Evolutionary conservation across 2,329 filamentous ascomycete genomes (phyloP).

Genomic region (Exophiala dermatitidis): DNA sequence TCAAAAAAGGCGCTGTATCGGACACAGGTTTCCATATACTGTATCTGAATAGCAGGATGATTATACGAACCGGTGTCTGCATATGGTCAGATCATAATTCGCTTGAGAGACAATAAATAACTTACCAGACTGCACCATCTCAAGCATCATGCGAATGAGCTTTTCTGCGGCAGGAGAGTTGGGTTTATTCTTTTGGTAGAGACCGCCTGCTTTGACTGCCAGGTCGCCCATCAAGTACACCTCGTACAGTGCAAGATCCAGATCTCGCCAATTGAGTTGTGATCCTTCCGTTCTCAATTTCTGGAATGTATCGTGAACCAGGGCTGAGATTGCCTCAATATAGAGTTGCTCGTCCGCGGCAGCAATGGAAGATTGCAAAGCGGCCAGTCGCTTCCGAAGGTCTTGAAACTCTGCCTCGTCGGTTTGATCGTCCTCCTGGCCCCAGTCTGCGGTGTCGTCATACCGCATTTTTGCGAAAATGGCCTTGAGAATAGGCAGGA

Average conservation of each 20-base stretch:
- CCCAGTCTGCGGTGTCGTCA: constrained; percentile 90
- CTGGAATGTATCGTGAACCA: constrained; percentile 82
- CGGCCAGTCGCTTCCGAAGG: constrained; percentile 78
- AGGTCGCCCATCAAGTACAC: constrained; percentile 95
- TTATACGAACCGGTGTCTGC: constrained; percentile 74
- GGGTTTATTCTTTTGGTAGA: constrained; percentile 79
- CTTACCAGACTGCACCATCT: constrained; percentile 77
- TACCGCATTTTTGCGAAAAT: constrained; percentile 96
- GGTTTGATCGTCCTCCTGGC: constrained; percentile 85
- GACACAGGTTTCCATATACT: constrained; percentile 98
- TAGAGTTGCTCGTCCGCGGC: constrained; percentile 82
- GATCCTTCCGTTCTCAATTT: constrained; percentile 66
- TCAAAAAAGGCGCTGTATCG: constrained; percentile 92
- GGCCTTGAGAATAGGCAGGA: constrained; percentile 80
- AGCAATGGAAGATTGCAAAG: constrained; percentile 86
- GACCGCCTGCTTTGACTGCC: constrained; percentile 76
- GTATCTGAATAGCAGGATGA: constrained; percentile 84
- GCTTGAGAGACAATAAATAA: not conserved
- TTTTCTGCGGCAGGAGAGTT: constrained; percentile 71
- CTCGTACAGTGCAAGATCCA: constrained; percentile 88
- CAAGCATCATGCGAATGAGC: constrained; percentile 84
- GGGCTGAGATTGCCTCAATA: constrained; percentile 75
- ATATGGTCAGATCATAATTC: not conserved
- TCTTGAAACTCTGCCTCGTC: constrained; percentile 98
- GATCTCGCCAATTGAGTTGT: constrained; percentile 84